These are phyloP conservation scores for Phytophthora pisi DNA, from an alignment of 352 stramenopile genomes.

Conservation along the genomic window DNA sequence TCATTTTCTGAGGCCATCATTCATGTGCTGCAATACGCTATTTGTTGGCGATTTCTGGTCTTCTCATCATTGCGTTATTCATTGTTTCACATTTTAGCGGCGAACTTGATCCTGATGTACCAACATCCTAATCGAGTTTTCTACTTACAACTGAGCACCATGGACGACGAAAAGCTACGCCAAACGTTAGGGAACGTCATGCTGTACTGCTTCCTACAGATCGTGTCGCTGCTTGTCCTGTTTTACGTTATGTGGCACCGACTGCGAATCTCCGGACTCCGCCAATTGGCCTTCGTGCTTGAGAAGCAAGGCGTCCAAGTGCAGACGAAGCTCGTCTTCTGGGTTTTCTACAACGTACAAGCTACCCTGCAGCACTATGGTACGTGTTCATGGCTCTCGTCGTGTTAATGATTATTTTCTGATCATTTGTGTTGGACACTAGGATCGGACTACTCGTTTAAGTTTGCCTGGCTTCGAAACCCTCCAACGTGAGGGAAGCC, in stretches of 20 bases:
- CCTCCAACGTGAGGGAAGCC: too few relatives aligned
- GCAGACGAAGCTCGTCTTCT: slow-evolving; percentile 46
- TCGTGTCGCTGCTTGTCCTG: slow-evolving; percentile 45
- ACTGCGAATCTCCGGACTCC: slow-evolving; percentile 29
- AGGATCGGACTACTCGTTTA: neutral
- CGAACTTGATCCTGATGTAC: slow-evolving; percentile 35
- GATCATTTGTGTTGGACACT: neutral
- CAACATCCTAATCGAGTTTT: slow-evolving; percentile 38
- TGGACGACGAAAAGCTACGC: slow-evolving; percentile 22
- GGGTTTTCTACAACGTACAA: slow-evolving; percentile 40
- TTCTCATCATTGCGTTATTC: too few relatives aligned
- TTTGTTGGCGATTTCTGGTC: too few relatives aligned
- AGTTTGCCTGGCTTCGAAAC: neutral
- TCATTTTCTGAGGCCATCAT: slow-evolving; percentile 40
- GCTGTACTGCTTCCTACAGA: slow-evolving; percentile 42
- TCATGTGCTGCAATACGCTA: too few relatives aligned
- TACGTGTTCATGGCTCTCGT: neutral
- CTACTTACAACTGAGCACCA: slow-evolving; percentile 31
- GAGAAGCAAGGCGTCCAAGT: slow-evolving; percentile 36
- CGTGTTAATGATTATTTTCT: neutral
- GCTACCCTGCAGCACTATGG: slow-evolving; percentile 39
- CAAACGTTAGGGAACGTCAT: slow-evolving; percentile 34
- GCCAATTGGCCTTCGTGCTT: slow-evolving; percentile 49
- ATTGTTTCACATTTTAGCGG: slow-evolving; percentile 5
- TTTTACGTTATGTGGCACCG: slow-evolving; percentile 22